Evolutionary conservation across 306 rosid species (phyloP), one percentile per base, ranked within the genome.

Genomic region (Ammopiptanthus mongolicus): DNA sequence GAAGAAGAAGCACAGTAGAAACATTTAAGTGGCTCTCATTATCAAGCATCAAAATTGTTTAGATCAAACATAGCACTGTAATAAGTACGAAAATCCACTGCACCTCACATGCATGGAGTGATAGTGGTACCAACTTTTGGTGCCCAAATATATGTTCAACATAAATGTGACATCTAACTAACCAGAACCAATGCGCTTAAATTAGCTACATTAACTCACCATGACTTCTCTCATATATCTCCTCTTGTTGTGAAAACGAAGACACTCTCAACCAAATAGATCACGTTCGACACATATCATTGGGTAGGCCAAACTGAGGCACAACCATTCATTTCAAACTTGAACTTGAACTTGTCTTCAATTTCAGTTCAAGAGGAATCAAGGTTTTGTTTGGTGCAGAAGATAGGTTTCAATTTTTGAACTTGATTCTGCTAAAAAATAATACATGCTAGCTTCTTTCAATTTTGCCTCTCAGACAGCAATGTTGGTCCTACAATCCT

Each of bases 21-120:
- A 48, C 44, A 9, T 48, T 33, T 33, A 2, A 74, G 36, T 74
- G 60, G 61, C 22, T 60, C n/a, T 73, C 48, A 73, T 48, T 74
- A 18, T 74, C 18, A 18, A 15, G 6, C 34, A 59, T 29, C 6
- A 60, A 74, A 59, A 44, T 33, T 18, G 2, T 31, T 10, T 17
- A 25, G 4, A 73, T 60, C 10, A 11, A 60, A 61, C 2, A 9
- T 41, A 14, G 69, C 36, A 28, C 0, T 8, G 5, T 8, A 47
- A 18, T 44, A 73, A 53, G 58, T 36, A 47, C 15, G 48, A 76
- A 66, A 37, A 39, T 53, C 50, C 18, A 57, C 48, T 33, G 1
- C 42, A 65, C 21, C 25, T 67, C 80, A 77, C 75, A 75, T 70
- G 76, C 31, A 28, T 33, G 78, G 65, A 50, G 69, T 22, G 56